phyloP scores from a whole-genome alignment of 257 asterid genomes.

The Primulina eburnea region DNA sequence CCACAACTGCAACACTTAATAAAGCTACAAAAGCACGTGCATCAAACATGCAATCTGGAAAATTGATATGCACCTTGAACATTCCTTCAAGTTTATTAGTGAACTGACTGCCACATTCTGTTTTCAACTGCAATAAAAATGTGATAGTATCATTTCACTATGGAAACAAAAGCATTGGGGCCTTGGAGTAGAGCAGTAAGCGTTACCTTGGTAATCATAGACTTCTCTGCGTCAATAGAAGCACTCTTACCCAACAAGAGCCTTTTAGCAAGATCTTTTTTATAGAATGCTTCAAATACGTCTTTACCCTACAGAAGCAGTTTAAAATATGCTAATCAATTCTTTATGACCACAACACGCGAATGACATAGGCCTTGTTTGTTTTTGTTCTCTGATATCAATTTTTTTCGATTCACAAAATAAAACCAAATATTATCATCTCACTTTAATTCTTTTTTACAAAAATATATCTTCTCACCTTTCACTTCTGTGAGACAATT shows the following conservation, averaged over 20 bases:
- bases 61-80: conserved; percentile 68
- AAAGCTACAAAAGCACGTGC: conserved; percentile 10
- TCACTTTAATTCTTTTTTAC: not conserved
- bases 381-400: not conserved
- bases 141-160: conserved; percentile 20
- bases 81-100: conserved; percentile 98
- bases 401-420: not conserved
- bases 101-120: conserved; percentile 98
- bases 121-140: conserved; percentile 71
- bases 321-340: not conserved
- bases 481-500: not conserved
- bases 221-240: conserved; percentile 95
- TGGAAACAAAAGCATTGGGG: conserved; percentile 16
- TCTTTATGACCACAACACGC: not conserved
- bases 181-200: conserved; percentile 22
- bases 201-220: conserved; percentile 71
- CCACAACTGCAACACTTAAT: not conserved
- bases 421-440: not conserved
- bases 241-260: conserved; percentile 92
- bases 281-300: conserved; percentile 65
- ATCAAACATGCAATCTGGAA: conserved; percentile 12
- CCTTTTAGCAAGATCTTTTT: conserved; percentile 84
- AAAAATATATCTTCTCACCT: not conserved
- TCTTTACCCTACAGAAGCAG: conserved; percentile 48
- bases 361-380: not conserved